Percentiles rank a stretch among this genome's conserved stretches.
Conservation (phyloP, 345 rosid species). For the Lepidium africanum region DNA sequence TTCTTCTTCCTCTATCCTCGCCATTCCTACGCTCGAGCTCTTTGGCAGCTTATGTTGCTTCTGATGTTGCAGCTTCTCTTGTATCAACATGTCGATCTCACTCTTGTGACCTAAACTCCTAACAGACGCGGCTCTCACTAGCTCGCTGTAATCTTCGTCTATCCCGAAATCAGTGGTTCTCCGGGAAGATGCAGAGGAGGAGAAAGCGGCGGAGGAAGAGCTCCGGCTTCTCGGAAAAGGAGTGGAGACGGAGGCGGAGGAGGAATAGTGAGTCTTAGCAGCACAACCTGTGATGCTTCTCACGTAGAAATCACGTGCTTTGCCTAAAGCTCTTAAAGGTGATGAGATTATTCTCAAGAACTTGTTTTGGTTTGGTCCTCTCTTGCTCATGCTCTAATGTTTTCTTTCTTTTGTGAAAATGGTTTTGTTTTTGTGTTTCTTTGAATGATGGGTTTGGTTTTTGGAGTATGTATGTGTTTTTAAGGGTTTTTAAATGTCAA, state of each 20-base stretch:
- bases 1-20: constrained; percentile 48
- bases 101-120: constrained; percentile 46
- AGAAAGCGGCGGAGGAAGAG: constrained; percentile 27
- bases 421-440: neutral
- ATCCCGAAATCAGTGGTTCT: constrained; percentile 21
- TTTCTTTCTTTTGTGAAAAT: neutral
- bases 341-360: constrained; percentile 39
- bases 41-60: constrained; percentile 32
- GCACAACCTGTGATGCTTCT: constrained; percentile 51
- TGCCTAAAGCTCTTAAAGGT: constrained; percentile 44
- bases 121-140: constrained; percentile 55
- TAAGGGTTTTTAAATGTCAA: neutral
- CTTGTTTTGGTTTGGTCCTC: constrained; percentile 31
- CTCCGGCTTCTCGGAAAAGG: constrained; percentile 57
- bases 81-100: constrained; percentile 39
- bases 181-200: constrained; percentile 24
- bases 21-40: constrained; percentile 53
- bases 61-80: constrained; percentile 22
- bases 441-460: constrained; percentile 12
- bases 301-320: constrained; percentile 66
- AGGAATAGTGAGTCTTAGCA: constrained; percentile 18
- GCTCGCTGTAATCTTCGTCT: constrained; percentile 57
- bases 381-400: constrained; percentile 26
- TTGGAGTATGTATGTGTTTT: constrained; percentile 8
- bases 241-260: constrained; percentile 7